These are phyloP conservation scores for Colletotrichum somersetense DNA, from an alignment of 2,329 filamentous ascomycete species.

Conservation along the genomic window DNA sequence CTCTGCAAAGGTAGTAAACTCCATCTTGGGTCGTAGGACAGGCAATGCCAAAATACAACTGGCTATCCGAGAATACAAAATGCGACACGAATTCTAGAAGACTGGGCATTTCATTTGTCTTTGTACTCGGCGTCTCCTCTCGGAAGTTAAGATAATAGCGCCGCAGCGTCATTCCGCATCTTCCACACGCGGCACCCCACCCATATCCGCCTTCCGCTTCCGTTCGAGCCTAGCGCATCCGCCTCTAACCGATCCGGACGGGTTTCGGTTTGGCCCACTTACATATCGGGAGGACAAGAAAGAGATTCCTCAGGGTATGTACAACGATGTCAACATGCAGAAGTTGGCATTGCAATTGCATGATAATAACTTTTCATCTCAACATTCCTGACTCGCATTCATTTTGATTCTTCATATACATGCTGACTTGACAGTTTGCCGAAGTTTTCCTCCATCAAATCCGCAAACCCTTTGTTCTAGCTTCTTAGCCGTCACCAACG, in stretches of 20 bases:
- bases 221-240: slow-evolving; percentile 33
- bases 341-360: not conserved
- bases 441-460: not conserved
- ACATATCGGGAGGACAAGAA: slow-evolving; percentile 17
- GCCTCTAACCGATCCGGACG: slow-evolving; percentile 32
- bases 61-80: slow-evolving; percentile 10
- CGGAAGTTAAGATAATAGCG: slow-evolving; percentile 13
- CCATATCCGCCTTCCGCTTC: slow-evolving; percentile 40
- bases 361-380: slow-evolving; percentile 29
- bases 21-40: slow-evolving; percentile 49
- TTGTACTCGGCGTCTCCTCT: slow-evolving; percentile 40
- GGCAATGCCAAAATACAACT: not conserved
- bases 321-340: slow-evolving; percentile 1
- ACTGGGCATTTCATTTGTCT: slow-evolving; percentile 36
- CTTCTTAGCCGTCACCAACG: not conserved
- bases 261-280: slow-evolving; percentile 36
- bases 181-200: slow-evolving; percentile 26
- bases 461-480: not conserved
- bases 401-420: not conserved
- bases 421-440: not conserved
- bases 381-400: slow-evolving; percentile 22
- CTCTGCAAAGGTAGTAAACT: slow-evolving; percentile 54
- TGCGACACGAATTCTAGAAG: not conserved
- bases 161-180: slow-evolving; percentile 35
- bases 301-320: not conserved